Conservation (phyloP, 1,284 basidiomycete species). For the Irpex sp. region DNA sequence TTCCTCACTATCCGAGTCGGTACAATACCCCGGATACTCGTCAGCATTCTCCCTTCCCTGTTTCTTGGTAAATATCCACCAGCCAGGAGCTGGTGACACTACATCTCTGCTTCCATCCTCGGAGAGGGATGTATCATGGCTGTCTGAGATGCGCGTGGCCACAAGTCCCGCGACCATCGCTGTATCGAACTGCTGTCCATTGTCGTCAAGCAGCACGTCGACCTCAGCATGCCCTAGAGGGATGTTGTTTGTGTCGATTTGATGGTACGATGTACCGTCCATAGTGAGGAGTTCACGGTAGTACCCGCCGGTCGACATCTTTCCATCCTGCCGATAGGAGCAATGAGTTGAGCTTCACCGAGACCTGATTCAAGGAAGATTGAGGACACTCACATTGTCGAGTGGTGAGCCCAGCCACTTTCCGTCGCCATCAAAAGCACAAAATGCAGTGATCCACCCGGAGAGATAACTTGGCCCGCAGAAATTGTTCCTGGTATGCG, state of each 20-base stretch:
- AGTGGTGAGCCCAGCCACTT: neutral
- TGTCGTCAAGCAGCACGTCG: neutral
- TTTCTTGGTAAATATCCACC: neutral
- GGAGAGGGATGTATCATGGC: neutral
- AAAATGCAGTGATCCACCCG: neutral
- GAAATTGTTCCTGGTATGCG: constrained; percentile 1
- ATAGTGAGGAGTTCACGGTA: neutral
- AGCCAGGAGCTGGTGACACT: neutral
- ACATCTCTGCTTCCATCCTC: neutral
- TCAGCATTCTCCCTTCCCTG: too few relatives aligned
- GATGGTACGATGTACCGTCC: neutral
- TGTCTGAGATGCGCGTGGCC: neutral
- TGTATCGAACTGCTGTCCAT: neutral
- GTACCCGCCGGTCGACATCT: neutral
- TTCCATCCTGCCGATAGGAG: neutral
- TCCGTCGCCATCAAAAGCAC: neutral
- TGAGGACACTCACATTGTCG: neutral
- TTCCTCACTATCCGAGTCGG: too few relatives aligned
- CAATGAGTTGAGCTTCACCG: neutral
- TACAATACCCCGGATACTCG: too few relatives aligned
- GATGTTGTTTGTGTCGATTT: neutral
- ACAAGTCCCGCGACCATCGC: neutral
- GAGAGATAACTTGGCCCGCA: neutral
- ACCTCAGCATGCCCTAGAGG: neutral
- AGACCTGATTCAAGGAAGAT: too few relatives aligned